Percentiles rank a stretch among this genome's conserved stretches.
phyloP scores from a whole-genome alignment of 2,329 filamentous ascomycete genomes.

The Alternaria triticina region DNA sequence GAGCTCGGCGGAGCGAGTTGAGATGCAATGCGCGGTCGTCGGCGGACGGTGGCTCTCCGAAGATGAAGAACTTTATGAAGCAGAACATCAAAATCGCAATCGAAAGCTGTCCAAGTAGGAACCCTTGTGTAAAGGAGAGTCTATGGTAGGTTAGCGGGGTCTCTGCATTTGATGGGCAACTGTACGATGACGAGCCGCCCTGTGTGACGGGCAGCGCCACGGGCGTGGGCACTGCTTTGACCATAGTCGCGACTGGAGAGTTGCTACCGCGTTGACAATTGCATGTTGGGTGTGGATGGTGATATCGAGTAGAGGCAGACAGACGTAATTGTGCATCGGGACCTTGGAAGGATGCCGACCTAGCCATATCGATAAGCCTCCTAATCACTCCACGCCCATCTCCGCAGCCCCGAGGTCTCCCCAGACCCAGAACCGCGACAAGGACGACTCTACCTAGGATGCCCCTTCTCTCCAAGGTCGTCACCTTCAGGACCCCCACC shows the following conservation, averaged over 20 bases:
- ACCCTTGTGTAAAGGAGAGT: conserved; percentile 89
- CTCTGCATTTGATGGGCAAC: not conserved
- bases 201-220: conserved; percentile 24
- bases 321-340: conserved; percentile 13
- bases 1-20: conserved; percentile 74
- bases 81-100: conserved; percentile 88
- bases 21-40: conserved; percentile 79
- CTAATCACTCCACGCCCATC: conserved; percentile 8
- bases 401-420: conserved; percentile 2
- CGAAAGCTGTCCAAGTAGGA: conserved; percentile 90
- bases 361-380: conserved; percentile 8
- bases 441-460: conserved; percentile 10
- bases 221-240: conserved; percentile 19
- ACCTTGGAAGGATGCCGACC: conserved; percentile 8
- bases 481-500: conserved; percentile 19
- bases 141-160: conserved; percentile 54
- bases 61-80: conserved; percentile 99
- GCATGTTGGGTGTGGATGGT: conserved; percentile 9
- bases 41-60: conserved; percentile 86
- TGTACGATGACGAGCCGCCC: conserved; percentile 24
- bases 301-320: not conserved
- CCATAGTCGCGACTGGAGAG: conserved; percentile 16
- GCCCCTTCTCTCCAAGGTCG: conserved; percentile 20
- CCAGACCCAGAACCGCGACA: not conserved
- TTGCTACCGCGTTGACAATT: conserved; percentile 9